Percentiles rank a stretch among this genome's conserved stretches.
These are phyloP conservation scores for Acacia crassicarpa DNA, from an alignment of 306 rosid species.

Conservation along the genomic window DNA sequence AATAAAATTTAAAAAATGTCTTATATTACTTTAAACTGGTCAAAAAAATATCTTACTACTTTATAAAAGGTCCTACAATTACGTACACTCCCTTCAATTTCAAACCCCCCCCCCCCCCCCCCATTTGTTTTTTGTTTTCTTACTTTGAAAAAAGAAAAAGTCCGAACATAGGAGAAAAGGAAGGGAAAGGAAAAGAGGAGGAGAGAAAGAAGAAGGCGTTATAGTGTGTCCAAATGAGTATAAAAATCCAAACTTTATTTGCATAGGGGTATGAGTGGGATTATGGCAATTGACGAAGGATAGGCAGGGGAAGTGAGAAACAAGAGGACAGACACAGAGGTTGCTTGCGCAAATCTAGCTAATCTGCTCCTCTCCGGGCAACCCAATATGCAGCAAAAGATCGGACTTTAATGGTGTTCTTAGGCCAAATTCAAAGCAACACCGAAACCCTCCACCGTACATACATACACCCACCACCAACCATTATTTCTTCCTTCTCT, in stretches of 20 bases:
- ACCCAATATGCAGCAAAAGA: conserved; percentile 34
- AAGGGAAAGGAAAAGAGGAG: background rate
- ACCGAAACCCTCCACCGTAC: background rate
- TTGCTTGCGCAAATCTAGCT: conserved; percentile 95
- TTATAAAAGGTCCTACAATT: background rate
- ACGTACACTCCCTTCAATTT: background rate
- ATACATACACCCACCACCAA: background rate
- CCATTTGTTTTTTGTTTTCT: background rate
- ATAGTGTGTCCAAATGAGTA: background rate
- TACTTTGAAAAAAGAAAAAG: background rate
- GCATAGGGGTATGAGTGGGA: conserved; percentile 33
- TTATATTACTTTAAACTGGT: too few species aligned
- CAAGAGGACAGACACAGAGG: conserved; percentile 44
- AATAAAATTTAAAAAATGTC: too few species aligned
- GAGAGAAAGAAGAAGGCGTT: background rate
- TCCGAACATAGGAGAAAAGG: background rate
- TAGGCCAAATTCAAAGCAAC: background rate
- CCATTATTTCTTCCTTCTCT: background rate
- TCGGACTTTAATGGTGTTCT: background rate
- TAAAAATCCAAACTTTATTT: background rate
- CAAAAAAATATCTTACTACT: too few species aligned
- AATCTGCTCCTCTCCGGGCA: conserved; percentile 56
- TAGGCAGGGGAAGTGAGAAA: conserved; percentile 32
- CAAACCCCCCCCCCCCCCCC: background rate
- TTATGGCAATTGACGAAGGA: conserved; percentile 38